These are phyloP conservation scores for Mycena amicta DNA, from an alignment of 768 basidiomycete species.

Conservation along the genomic window DNA sequence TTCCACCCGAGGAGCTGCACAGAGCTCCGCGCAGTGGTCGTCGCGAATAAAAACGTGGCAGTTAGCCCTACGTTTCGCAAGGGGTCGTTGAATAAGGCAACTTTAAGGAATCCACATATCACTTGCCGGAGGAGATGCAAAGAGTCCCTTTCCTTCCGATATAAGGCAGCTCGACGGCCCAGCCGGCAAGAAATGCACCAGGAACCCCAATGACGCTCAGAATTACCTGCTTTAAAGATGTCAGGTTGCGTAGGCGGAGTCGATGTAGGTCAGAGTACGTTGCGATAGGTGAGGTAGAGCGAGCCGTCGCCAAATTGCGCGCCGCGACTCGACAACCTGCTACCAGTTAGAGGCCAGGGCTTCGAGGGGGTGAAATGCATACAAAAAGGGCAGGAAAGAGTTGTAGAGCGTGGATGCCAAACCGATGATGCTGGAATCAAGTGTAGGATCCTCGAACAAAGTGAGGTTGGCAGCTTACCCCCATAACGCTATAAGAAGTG, in stretches of 20 bases:
- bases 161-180: constrained; percentile 64
- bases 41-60: constrained; percentile 72
- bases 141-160: constrained; percentile 72
- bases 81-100: constrained; percentile 47
- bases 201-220: constrained; percentile 69
- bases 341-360: not conserved
- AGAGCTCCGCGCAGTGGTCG: constrained; percentile 70
- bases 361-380: not conserved
- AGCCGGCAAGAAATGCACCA: constrained; percentile 71
- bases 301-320: constrained; percentile 72
- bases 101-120: constrained; percentile 12
- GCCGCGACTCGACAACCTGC: constrained; percentile 64
- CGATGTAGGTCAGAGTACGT: no score
- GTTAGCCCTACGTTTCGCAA: constrained; percentile 61
- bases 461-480: constrained; percentile 20
- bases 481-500: constrained; percentile 54
- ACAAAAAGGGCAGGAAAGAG: constrained; percentile 26
- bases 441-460: not conserved
- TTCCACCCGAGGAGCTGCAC: constrained; percentile 65
- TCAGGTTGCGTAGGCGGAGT: no score
- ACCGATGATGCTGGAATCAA: constrained; percentile 59
- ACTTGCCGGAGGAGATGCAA: constrained; percentile 62
- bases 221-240: constrained; percentile 65
- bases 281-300: constrained; percentile 72
- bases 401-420: constrained; percentile 65